Base-by-base conservation (phyloP, 1,284 basidiomycete genomes). In the Exobasidium cylindrosporum region DNA sequence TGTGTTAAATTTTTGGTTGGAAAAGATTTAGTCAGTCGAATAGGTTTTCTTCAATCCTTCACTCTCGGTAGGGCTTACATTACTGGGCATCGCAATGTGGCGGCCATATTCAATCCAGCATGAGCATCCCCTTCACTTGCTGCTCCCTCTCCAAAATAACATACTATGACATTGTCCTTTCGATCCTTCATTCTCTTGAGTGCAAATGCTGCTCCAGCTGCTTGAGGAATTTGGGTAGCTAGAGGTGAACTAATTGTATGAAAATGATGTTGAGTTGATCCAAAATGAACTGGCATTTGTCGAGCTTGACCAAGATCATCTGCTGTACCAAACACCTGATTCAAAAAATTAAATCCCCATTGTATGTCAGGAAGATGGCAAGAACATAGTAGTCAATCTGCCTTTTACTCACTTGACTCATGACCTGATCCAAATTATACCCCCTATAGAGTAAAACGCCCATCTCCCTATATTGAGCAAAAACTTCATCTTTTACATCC, bases 201-300 rank as follows among this genome's bases (percentile, higher is more conserved):
- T 1, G 92, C 91, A 77, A 90, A 96, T 0, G 86, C 93, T 3
- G 95, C 91, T 4, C 94, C 94, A 0, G 93, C 92, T 5, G 92
- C 94, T 81, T 96, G 92, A 0, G 93, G 94, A 67, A 97, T 92
- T 81, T 97, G 93, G 0, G 93, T 97, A 1, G 89, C 91, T n/a
- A 97, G 84, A 0, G 93, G 90, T 10, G 90, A 92, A 3, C 92
- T 95, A 66, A 97, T 94, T 30, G 90, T 92, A 81, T 94, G 91
- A 79, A 95, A 95, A 78, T 95, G 92, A 67, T 89, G 86, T 61
- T 87, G 82, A 1, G 85, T 84, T 3, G 91, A 92, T 6, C 91
- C 90, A 80, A 93, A 92, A 77, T 97, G 93, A 21, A 79, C 68
- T 11, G 80, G 85, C 23, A 74, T 74, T 61, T 76, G 74, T 24